Conservation (phyloP, 257 asterid species). For the Solanum habrochaites region DNA sequence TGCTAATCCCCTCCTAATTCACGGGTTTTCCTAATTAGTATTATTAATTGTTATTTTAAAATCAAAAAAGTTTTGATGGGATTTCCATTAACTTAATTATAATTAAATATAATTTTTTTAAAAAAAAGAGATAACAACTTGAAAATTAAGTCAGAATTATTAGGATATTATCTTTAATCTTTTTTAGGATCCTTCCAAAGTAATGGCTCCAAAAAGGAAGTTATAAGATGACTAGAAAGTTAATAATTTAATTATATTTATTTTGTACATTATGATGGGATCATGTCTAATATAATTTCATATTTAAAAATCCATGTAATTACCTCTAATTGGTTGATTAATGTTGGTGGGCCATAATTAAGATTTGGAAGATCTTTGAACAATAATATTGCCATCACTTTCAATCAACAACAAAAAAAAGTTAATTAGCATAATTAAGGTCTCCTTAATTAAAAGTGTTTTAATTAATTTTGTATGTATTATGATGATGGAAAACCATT, state of each 20-base stretch:
- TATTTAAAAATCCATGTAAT: not conserved
- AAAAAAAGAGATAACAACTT: constrained; percentile 37
- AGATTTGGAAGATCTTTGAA: constrained; percentile 63
- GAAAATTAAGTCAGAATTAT: constrained; percentile 39
- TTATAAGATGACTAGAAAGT: constrained; percentile 43
- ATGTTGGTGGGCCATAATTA: constrained; percentile 33
- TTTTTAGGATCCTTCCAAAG: constrained; percentile 62
- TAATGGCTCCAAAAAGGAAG: constrained; percentile 50
- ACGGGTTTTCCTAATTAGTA: not conserved
- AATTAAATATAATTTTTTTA: constrained; percentile 11
- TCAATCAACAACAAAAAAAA: constrained; percentile 62
- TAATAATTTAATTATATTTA: constrained; percentile 8
- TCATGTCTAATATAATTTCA: constrained; percentile 22
- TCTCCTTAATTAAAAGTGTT: constrained; percentile 15
- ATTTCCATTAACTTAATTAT: not conserved
- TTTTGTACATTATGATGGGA: constrained; percentile 1
- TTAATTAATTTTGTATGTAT: not conserved
- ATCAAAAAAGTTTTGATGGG: not conserved
- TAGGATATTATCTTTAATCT: constrained; percentile 14
- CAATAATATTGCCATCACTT: constrained; percentile 49
- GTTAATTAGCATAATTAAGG: constrained; percentile 32
- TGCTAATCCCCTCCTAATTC: not conserved
- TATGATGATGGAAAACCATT: constrained; percentile 47
- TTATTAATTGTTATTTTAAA: not conserved
- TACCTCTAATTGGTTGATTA: constrained; percentile 30